Base-by-base conservation (phyloP, 2,329 filamentous ascomycete genomes). In the Parastagonospora avenae region DNA sequence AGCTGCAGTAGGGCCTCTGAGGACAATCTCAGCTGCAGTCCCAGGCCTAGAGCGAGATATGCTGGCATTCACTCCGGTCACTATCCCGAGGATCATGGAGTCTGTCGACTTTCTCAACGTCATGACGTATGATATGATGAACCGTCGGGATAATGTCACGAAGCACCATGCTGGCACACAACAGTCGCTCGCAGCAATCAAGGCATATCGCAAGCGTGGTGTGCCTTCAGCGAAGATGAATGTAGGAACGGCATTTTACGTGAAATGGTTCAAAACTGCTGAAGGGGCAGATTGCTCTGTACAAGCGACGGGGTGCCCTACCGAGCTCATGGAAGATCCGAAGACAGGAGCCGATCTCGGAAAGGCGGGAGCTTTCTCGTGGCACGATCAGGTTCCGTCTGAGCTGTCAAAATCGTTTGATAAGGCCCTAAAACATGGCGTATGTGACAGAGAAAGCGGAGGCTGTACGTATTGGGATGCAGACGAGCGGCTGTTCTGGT, bases 81-180 rank as follows among this genome's bases (percentile, higher is more conserved):
- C 83, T 2, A 74, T 85, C 0, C 84, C 84, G 1, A 72, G 76
- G 40, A 87, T 90, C 57, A 80, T 81, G 71, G 61, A 74, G 11
- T 76, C 78, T 1, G 79, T 89, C n/a, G 85, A 90, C 64, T 87
- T 85, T 61, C 75, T 89, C 55, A 90, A 89, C 60, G 62, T 90
- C 56, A 90, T 90, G 87, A 81, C 82, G 0, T 90, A 90, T 64
- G 87, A 90, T 63, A 66, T 90, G 43, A 86, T 88, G 80, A 90
- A 89, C 72, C 60, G 87, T 15, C 82, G 88, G 16, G 84, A 90
- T 70, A 84, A 74, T 40, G 67, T 77, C 3, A 89, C 87, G 2
- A 80, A 77, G 42, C 87, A 90, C 66, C 86, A 89, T 62, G 86
- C 81, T 15, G 83, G 84, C 11, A 74, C 90, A 2, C 64, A 75